A percentile compares a stretch with the other conserved stretches of the same genome.
phyloP scores from a whole-genome alignment of 2,329 filamentous ascomycete genomes.

The Verticillium zaregamsianum region DNA sequence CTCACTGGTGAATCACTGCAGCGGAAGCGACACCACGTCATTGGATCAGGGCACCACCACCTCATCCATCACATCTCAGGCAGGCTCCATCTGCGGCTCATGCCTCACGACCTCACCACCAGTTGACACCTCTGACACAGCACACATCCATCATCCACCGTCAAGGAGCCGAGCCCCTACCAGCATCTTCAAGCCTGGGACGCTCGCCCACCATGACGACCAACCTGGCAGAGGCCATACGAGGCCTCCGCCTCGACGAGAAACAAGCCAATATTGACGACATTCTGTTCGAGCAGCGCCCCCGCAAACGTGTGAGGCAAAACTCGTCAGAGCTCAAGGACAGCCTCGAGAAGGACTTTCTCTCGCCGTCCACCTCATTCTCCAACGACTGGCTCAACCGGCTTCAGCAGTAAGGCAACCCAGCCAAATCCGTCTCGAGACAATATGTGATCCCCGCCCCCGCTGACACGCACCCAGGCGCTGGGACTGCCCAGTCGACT shows the following conservation, averaged over 20 bases:
- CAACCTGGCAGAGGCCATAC: slow-evolving; percentile 10
- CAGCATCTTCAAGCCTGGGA: neutral
- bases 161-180: neutral
- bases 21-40: neutral
- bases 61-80: neutral
- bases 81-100: neutral
- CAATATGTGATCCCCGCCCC: neutral
- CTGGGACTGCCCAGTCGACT: slow-evolving; percentile 80
- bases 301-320: slow-evolving; percentile 40
- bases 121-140: neutral
- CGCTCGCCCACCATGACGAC: slow-evolving; percentile 5
- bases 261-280: slow-evolving; percentile 43
- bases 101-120: neutral
- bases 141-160: neutral
- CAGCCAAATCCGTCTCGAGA: neutral
- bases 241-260: slow-evolving; percentile 9
- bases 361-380: slow-evolving; percentile 76
- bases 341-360: slow-evolving; percentile 70
- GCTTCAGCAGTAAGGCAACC: slow-evolving; percentile 62
- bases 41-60: neutral
- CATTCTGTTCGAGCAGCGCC: slow-evolving; percentile 45
- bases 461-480: slow-evolving; percentile 24
- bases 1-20: neutral
- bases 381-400: slow-evolving; percentile 82
- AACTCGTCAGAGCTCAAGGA: slow-evolving; percentile 61